Percentiles rank a stretch among this genome's conserved stretches.
phyloP scores from a whole-genome alignment of 1,284 basidiomycete genomes.

The Boletus mariae region DNA sequence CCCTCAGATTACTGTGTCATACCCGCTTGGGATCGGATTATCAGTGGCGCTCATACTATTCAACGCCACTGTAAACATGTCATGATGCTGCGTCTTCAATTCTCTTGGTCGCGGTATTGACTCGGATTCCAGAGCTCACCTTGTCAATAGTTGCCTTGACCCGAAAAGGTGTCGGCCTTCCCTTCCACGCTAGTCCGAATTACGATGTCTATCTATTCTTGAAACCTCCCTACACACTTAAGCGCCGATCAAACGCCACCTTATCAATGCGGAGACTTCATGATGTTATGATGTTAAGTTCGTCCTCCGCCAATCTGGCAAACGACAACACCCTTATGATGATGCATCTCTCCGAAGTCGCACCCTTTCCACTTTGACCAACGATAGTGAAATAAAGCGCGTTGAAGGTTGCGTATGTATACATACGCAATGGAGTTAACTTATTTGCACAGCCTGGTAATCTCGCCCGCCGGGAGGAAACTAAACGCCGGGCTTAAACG shows the following conservation, averaged over 20 bases:
- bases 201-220: not conserved
- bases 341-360: not conserved
- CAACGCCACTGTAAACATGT: not conserved
- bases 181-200: not conserved
- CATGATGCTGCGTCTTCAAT: not conserved
- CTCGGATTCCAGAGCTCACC: not conserved
- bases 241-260: not conserved
- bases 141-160: not conserved
- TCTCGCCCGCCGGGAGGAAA: not conserved
- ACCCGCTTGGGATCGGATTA: not conserved
- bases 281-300: not conserved
- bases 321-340: not conserved
- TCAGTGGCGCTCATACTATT: not conserved
- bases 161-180: not conserved
- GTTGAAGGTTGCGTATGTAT: not conserved
- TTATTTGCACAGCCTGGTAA: not conserved
- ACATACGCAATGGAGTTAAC: not conserved
- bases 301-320: too few species aligned
- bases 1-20: too few species aligned
- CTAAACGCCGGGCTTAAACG: not conserved
- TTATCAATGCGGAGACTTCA: not conserved
- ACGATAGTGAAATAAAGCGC: not conserved
- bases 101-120: not conserved
- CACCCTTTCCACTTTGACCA: not conserved
- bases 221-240: not conserved